These are phyloP conservation scores for Pseudopithomyces chartarum DNA, from an alignment of 2,329 filamentous ascomycete genomes.

Conservation along the genomic window DNA sequence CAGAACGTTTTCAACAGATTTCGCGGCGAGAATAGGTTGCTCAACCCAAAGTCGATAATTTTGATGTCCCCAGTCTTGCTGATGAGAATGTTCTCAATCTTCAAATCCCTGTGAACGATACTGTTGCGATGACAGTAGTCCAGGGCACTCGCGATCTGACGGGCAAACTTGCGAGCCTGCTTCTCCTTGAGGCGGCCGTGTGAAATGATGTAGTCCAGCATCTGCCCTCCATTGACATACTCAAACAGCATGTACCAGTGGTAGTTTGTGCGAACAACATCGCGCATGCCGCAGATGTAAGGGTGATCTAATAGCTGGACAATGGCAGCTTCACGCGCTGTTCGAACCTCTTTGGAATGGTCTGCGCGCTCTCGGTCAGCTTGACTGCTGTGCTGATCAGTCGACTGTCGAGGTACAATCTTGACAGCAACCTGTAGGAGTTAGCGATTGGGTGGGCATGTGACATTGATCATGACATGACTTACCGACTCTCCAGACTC, in stretches of 20 bases:
- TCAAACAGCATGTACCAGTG: conserved; percentile 99
- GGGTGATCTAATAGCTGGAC: conserved; percentile 93
- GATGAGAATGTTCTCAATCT: conserved; percentile 99
- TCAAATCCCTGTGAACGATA: conserved; percentile 95
- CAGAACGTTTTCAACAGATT: conserved; percentile 94
- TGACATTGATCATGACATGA: conserved; percentile 5
- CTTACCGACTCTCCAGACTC: conserved; percentile 88
- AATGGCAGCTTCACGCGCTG: conserved; percentile 93
- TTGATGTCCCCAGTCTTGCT: conserved; percentile 99
- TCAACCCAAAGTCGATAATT: conserved; percentile 97
- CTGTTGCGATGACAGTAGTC: conserved; percentile 98
- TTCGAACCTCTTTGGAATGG: conserved; percentile 94
- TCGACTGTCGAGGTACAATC: conserved; percentile 89
- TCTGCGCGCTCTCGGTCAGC: conserved; percentile 87
- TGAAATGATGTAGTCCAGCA: conserved; percentile 99
- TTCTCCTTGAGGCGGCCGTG: conserved; percentile 98
- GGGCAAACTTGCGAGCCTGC: conserved; percentile 94
- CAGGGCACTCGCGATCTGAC: conserved; percentile 93
- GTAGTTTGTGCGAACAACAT: conserved; percentile 93
- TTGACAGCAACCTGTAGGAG: conserved; percentile 82
- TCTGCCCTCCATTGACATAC: conserved; percentile 97
- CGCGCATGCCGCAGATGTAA: conserved; percentile 93
- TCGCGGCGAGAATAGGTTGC: conserved; percentile 89
- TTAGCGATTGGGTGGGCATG: conserved; percentile 10
- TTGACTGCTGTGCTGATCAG: conserved; percentile 75